Evolutionary conservation across 257 asterid genomes (phyloP), one percentile per base, ranked within the genome.

Genomic region (Nicotiana paniculata): DNA sequence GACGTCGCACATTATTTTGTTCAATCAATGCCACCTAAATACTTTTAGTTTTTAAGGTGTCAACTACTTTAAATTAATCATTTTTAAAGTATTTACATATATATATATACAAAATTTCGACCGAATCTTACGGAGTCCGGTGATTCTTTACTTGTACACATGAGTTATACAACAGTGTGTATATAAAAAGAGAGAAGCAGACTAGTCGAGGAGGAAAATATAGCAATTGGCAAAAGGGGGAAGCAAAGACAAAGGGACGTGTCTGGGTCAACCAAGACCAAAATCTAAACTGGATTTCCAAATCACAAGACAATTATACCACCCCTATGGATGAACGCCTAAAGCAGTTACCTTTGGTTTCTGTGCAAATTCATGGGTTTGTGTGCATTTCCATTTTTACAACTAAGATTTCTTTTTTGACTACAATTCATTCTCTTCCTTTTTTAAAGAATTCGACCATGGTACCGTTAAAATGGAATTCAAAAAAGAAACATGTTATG

Each of bases 261-360:
- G 86, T 84, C 85, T 81, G 87, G 85, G 81, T 85, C 37, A 82
- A 76, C 69, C 54, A 82, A 68, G 88, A 77, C 86, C 82, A 74
- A 81, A 51, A 86, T 76, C 85, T 66, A 43, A 84, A 55, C 48
- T 77, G 88, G 82, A 82, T 63, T 64, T 82, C 82, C 83, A 86
- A 58, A 79, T 74, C 79, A 48, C 79, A 61, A 61, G 82, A 79
- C 82, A 48, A 28, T 46, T 72, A 46, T 72, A 7, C 75, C 74
- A 43, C 48, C 48, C 5, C 26, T 79, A 4, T 39, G 61, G 69
- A 32, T 61, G 69, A 35, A 78, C 12, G 17, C 61, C 10, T 24
- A 79, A 79, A 79, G 82, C 39, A 76, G 26, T 30, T 76, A 21
- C 30, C 77, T 28, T 59, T 26, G 77, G 0, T 39, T 58, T 53